Evolutionary conservation across 2,329 filamentous ascomycete species (phyloP), one percentile per base, ranked within the genome.

Genomic region (Akanthomyces uredinophilus): DNA sequence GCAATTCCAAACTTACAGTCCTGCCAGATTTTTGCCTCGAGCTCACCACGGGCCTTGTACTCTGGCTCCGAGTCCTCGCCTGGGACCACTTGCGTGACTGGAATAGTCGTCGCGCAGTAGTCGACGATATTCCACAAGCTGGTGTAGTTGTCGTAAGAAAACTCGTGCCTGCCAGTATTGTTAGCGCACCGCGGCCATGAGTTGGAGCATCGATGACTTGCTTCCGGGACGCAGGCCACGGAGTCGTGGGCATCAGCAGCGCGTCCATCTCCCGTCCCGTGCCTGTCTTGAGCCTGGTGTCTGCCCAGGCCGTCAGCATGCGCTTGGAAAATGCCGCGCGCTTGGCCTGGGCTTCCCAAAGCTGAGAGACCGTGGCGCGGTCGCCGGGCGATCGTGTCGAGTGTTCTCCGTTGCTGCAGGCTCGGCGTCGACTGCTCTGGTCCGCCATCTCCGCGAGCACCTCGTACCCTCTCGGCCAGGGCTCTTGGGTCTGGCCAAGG

Each of bases 121-220:
- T 58, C 55, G 8, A 50, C 16, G 8, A 58, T 16, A 14, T 58
- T 49, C 29, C 55, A 58, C 22, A 58, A n/a, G 24, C 35, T 58
- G 29, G 55, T 58, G 10, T 58, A 58, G 27, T 50, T 58, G 20
- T 58, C 55, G 44, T 58, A 58, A 22, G 43, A 27, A 18, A 58
- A 58, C 32, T 58, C 18, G 44, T 49, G 14, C n/a, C 29, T 58
- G n/a, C 14, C 22, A 20, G 3, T 35, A 10, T 13, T 14, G n/a
- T 46, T 1, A 35, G n/a, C n/a, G 20, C 41, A 13, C 22, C 16
- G 13, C 7, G 7, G 7, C 4, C 16, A 3, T 27, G 16, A 22
- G 11, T 11, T 7, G 32, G 10, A 27, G 24, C 39, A 29, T 4
- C 13, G 13, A 16, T 18, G 27, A 39, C 32, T 50, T 39, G 20